Evolutionary conservation across 2,329 filamentous ascomycete species (phyloP), one percentile per base, ranked within the genome.

Genomic region (Ophiostoma fasciatum): DNA sequence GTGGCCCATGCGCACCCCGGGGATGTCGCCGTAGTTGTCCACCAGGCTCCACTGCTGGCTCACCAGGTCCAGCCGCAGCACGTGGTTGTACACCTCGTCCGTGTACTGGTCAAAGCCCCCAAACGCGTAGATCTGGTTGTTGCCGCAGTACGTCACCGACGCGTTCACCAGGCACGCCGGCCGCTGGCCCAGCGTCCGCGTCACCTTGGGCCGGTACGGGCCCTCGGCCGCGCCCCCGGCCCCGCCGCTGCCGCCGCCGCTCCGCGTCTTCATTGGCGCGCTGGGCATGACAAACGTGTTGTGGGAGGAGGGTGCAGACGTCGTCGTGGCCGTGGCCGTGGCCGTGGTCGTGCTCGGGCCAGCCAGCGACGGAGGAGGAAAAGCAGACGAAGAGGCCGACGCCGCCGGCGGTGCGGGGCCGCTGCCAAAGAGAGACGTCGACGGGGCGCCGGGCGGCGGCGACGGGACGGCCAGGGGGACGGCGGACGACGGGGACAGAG

Each of bases 61-160:
- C 42, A 79, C 68, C 44, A 98, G 69, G 55, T 98, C 87, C 35
- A 98, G 63, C 49, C 76, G 78, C 44, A 98, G 66, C 28, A 98
- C 90, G 61, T 98, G 90, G 53, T 98, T 98, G 61, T 98, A 98
- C 14, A 98, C 82, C 63, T 98, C 90, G 55, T 98, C 90, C 1
- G 90, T 98, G 54, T 94, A 96, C 58, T 96, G 88, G 53, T 98
- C 90, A 52, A 98, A 98, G 14, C 90, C 90, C 29, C 90, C 90
- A 63, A 98, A 98, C 10, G 88, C 90, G 58, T 92, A 96, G 49
- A 98, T 96, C 57, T 90, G 78, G 55, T 96, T 90, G 60, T 94
- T 90, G 41, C 87, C 87, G 51, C 90, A 94, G 56, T 94, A 94
- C n/a, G 90, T 98, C 42, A 96, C 88, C 1, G 90, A 96, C 35